Evolutionary conservation across 805 yeast species (phyloP).

Genomic region (Sugiyamaella lignohabitans): DNA sequence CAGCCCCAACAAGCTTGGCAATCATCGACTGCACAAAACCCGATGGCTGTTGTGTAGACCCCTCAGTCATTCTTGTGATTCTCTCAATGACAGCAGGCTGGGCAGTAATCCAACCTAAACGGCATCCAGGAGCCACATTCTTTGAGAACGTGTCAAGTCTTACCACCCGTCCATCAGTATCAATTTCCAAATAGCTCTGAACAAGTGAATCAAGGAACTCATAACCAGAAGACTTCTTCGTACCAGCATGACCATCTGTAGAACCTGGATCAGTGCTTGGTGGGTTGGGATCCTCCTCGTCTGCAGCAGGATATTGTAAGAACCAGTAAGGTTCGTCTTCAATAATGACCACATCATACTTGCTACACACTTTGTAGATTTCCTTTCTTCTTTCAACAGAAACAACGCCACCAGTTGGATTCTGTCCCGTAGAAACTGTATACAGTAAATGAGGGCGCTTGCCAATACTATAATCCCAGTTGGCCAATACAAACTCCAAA

Average conservation of each 20-base stretch:
- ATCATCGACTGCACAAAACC: slow-evolving; percentile 73
- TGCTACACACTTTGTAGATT: slow-evolving; percentile 69
- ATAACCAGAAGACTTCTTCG: slow-evolving; percentile 23
- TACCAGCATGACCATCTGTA: background rate
- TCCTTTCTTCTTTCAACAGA: slow-evolving; percentile 66
- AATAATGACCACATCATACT: slow-evolving; percentile 76
- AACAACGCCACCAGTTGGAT: slow-evolving; percentile 90
- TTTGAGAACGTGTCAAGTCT: slow-evolving; percentile 88
- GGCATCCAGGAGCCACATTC: slow-evolving; percentile 86
- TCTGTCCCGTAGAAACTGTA: slow-evolving; percentile 93
- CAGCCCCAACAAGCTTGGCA: slow-evolving; percentile 62
- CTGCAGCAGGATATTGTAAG: slow-evolving; percentile 60
- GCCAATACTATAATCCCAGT: slow-evolving; percentile 56
- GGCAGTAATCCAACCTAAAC: slow-evolving; percentile 86
- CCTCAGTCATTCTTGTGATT: slow-evolving; percentile 66
- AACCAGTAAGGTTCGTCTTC: slow-evolving; percentile 99
- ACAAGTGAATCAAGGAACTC: slow-evolving; percentile 61
- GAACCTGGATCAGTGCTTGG: slow-evolving; percentile 24
- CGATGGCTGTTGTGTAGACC: slow-evolving; percentile 71
- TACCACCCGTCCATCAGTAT: slow-evolving; percentile 82
- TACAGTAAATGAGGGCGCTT: slow-evolving; percentile 71
- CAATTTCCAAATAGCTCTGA: slow-evolving; percentile 70
- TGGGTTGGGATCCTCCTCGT: slow-evolving; percentile 54
- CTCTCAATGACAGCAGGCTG: slow-evolving; percentile 62
- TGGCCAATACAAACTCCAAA: slow-evolving; percentile 51